Evolutionary conservation across 805 yeast genomes (phyloP).

Genomic region (Ogataea methanolica): DNA sequence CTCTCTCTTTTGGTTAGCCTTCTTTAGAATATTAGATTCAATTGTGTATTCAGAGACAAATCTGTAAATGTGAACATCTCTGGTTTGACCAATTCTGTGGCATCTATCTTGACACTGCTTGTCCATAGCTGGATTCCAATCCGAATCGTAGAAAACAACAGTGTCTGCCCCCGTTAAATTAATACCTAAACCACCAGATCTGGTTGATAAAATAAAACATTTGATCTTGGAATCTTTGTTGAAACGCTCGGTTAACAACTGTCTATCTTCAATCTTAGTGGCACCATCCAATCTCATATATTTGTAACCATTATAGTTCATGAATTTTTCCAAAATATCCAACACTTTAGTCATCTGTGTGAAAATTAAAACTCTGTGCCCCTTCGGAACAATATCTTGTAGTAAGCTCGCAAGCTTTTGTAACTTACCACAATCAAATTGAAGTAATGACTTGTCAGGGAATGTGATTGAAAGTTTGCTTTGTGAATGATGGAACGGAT

Average conservation of each 20-base stretch:
- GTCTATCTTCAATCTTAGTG: conserved; percentile 95
- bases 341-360: conserved; percentile 98
- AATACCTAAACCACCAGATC: conserved; percentile 98
- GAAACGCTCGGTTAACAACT: conserved; percentile 86
- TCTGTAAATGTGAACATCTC: conserved; percentile 96
- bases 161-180: conserved; percentile 98
- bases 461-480: conserved; percentile 87
- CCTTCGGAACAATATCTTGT: conserved; percentile 73
- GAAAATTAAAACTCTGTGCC: conserved; percentile 92
- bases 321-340: conserved; percentile 87
- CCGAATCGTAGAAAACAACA: conserved; percentile 95
- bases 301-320: conserved; percentile 90
- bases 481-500: conserved; percentile 77
- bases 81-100: conserved; percentile 96
- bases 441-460: conserved; percentile 88
- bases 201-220: conserved; percentile 86
- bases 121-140: conserved; percentile 99
- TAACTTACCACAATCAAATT: conserved; percentile 95
- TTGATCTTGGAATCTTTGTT: conserved; percentile 82
- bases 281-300: conserved; percentile 97
- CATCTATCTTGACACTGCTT: conserved; percentile 99
- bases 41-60: conserved; percentile 95
- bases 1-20: conserved; percentile 92
- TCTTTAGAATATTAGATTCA: conserved; percentile 88
- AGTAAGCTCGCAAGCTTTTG: conserved; percentile 77